Base-by-base conservation (phyloP, 148 eudicot genomes). In the Rhododendron molle region DNA sequence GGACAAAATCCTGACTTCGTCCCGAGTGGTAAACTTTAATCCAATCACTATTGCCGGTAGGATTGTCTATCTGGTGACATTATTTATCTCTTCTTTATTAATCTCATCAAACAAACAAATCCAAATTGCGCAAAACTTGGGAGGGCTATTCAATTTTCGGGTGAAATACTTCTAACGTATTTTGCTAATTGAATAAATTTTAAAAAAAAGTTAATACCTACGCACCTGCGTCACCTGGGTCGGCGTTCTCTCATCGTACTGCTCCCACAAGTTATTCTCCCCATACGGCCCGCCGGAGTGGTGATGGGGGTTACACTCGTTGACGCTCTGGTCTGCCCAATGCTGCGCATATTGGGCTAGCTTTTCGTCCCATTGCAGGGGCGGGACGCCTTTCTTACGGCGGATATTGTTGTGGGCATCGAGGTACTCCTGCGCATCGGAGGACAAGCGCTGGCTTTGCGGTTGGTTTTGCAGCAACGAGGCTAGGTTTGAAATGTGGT, bases 381-480 rank as follows among this genome's bases (percentile, higher is more conserved):
- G 87, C 8, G 89, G 89, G n/a, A 80, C 49, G 14, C 88, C 85
- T 28, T 52, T 54, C 26, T 1, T 18, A 11, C 0, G 20, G 23
- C 92, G 85, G 2, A 85, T 52, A 0, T 21, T 11, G 78, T 90
- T 90, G 89, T 90, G 92, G 9, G 90, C 89, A 2, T 76, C n/a
- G 2, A 90, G 81, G 83, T 89, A 89, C 28, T 58, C 81, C 16
- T 23, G 30, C 3, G 85, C 78, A 1, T 83, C 85, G 1, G 56
- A 21, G 1, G 85, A 11, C 60, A 83, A 83, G 16, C 3, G 18
- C n/a, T 77, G 80, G 18, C 20, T 44, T 21, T 20, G 28, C 28
- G 44, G 79, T 52, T 13, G 81, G n/a, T 12, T 49, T n/a, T 11
- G 36, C 20, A 13, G 21, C 78, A 1, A 32, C 3, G 32, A 10